Evolutionary conservation across 441 rosid genomes (phyloP), one percentile per base, ranked within the genome.

Genomic region (Mallotus japonicus): DNA sequence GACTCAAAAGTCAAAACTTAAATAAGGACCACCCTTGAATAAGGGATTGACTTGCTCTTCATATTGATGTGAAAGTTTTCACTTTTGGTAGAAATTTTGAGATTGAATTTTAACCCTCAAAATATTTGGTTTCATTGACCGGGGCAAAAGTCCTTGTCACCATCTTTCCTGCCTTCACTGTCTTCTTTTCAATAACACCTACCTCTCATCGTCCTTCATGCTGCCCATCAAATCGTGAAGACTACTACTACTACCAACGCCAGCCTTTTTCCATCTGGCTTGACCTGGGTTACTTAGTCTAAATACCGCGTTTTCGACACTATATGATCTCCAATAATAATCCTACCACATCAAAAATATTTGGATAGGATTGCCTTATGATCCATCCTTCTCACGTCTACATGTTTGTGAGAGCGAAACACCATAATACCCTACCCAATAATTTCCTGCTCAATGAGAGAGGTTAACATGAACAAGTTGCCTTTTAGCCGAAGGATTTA

Each of bases 1-100:
- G 40, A 15, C 17, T 14, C 24, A 72, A 75, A 64, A 17, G 32
- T 11, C 37, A 13, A 16, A 32, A 24, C 60, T 66, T 57, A 65
- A 24, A 19, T 32, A 65, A 37, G 72, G 74, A 28, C 32, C 32
- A 28, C 3, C 32, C 32, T 28, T 1, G 3, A 28, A 28, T 28
- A 24, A 24, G 54, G 67, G 64, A 62, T 72, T 71, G 82, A 65
- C 65, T 64, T 68, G 68, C 28, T 28, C 32, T 2, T 28, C 37
- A 40, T 61, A 5, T 20, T 75, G 83, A 86, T 73, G 77, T 59
- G 84, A 77, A 80, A 71, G 58, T 78, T 85, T 85, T 81, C 70
- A 81, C 82, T 66, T 73, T 0, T 44, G 76, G 73, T 49, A 64
- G 71, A 77, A 64, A 61, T n/a, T 57, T 32, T 53, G 1, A 54